These are phyloP conservation scores for Blepharisma japonicum DNA, from an alignment of 73 alveolate genomes.

Conservation along the genomic window DNA sequence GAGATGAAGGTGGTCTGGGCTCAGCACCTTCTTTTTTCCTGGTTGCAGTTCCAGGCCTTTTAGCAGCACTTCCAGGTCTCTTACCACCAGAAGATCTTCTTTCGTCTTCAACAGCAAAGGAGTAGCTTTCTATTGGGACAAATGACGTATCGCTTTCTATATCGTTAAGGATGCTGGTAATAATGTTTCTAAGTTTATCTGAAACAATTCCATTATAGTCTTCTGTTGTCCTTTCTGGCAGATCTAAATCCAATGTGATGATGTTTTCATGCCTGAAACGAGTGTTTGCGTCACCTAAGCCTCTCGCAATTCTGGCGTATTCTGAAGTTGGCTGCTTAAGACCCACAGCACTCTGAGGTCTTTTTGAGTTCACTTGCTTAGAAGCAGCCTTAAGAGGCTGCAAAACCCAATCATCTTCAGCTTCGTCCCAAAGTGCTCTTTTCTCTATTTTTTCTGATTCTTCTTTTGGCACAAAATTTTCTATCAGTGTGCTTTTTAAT, in stretches of 20 bases:
- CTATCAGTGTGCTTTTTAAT: conserved; percentile 69
- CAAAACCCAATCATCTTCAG: conserved; percentile 75
- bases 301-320: conserved; percentile 73
- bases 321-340: conserved; percentile 78
- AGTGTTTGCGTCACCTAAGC: conserved; percentile 83
- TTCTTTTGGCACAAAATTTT: conserved; percentile 78
- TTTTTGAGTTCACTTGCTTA: conserved; percentile 32
- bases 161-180: neutral
- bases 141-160: conserved; percentile 6
- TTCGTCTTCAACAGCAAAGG: conserved; percentile 8
- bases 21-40: neutral
- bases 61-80: conserved; percentile 24
- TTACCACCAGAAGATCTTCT: neutral
- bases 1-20: conserved; percentile 13
- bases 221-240: conserved; percentile 83
- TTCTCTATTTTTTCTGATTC: conserved; percentile 77
- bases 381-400: conserved; percentile 39
- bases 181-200: conserved; percentile 36
- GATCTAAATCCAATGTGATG: conserved; percentile 61
- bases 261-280: conserved; percentile 76
- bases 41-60: conserved; percentile 23
- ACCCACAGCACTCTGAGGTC: conserved; percentile 76
- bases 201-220: conserved; percentile 72
- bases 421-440: conserved; percentile 73
- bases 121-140: conserved; percentile 24